Percentiles rank a stretch among this genome's conserved stretches.
These are phyloP conservation scores for Stenogyne calaminthoides DNA, from an alignment of 305 asterid genomes.

Conservation along the genomic window DNA sequence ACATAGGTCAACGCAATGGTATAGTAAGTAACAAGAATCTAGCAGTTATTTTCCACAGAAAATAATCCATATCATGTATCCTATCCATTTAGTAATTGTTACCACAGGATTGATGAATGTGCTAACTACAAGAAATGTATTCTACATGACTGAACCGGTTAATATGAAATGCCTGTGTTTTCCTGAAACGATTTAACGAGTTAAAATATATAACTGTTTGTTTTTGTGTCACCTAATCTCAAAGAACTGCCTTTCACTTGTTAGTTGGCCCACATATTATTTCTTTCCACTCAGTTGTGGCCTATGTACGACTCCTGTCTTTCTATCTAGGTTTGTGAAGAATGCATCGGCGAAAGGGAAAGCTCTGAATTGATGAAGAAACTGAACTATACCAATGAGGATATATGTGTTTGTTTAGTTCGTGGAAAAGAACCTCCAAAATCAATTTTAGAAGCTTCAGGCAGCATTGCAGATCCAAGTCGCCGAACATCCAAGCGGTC, in stretches of 20 bases:
- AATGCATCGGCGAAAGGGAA: conserved; percentile 93
- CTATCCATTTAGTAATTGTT: conserved; percentile 2
- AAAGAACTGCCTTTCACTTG: conserved; percentile 17
- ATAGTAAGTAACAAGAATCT: background rate
- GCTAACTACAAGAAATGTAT: conserved; percentile 5
- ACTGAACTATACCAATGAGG: conserved; percentile 81
- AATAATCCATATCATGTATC: conserved; percentile 17
- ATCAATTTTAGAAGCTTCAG: conserved; percentile 85
- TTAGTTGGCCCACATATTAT: conserved; percentile 16
- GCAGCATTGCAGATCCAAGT: conserved; percentile 57
- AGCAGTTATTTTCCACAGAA: conserved; percentile 23
- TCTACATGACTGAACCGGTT: background rate
- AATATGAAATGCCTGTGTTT: background rate
- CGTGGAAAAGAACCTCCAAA: conserved; percentile 96
- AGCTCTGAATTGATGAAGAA: conserved; percentile 89
- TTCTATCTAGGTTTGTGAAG: conserved; percentile 79
- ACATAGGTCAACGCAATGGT: conserved; percentile 1
- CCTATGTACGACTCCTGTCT: conserved; percentile 19
- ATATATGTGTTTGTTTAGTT: conserved; percentile 79
- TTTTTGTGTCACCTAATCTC: background rate
- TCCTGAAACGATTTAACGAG: conserved; percentile 4
- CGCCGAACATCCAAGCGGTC: conserved; percentile 97
- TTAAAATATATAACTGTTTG: conserved; percentile 8
- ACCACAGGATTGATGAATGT: conserved; percentile 19
- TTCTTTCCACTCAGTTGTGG: conserved; percentile 10